Conservation (phyloP, 2,329 filamentous ascomycete species). For the Aspergillus tamarii region DNA sequence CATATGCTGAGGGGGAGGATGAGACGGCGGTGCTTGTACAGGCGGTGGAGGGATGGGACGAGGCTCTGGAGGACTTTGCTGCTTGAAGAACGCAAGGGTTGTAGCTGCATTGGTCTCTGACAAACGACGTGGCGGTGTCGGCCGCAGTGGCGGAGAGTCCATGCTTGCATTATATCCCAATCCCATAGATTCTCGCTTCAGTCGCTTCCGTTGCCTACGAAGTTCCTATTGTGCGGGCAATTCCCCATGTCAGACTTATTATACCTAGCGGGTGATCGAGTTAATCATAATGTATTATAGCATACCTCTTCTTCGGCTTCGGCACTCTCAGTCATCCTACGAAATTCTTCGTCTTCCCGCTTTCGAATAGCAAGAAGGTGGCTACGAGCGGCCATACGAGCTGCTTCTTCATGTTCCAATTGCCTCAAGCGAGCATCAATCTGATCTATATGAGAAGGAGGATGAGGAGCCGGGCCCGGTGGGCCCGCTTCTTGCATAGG, state of each 20-base stretch:
- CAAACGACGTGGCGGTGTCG: slow-evolving; percentile 41
- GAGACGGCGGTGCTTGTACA: slow-evolving; percentile 27
- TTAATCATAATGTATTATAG: slow-evolving; percentile 7
- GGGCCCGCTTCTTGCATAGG: slow-evolving; percentile 35
- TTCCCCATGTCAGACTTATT: slow-evolving; percentile 11
- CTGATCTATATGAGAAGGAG: slow-evolving; percentile 38
- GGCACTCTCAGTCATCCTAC: slow-evolving; percentile 42
- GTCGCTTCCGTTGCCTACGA: slow-evolving; percentile 41
- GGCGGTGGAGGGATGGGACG: slow-evolving; percentile 33
- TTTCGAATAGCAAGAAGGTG: slow-evolving; percentile 42
- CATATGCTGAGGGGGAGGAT: slow-evolving; percentile 27
- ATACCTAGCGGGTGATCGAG: slow-evolving; percentile 4
- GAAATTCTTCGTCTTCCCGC: slow-evolving; percentile 46
- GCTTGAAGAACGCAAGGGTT: slow-evolving; percentile 46
- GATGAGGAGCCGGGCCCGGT: slow-evolving; percentile 25
- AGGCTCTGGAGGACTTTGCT: slow-evolving; percentile 45
- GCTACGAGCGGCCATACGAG: slow-evolving; percentile 41
- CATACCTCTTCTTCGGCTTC: slow-evolving; percentile 47
- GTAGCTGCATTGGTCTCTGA: slow-evolving; percentile 47
- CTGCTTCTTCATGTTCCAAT: slow-evolving; percentile 45
- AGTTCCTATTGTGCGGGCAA: slow-evolving; percentile 34
- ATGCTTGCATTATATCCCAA: slow-evolving; percentile 35
- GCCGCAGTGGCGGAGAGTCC: slow-evolving; percentile 43
- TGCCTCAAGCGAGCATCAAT: slow-evolving; percentile 43
- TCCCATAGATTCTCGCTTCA: slow-evolving; percentile 47